Evolutionary conservation across 352 stramenopile species (phyloP).

Genomic region (Pythium folliculosum): DNA sequence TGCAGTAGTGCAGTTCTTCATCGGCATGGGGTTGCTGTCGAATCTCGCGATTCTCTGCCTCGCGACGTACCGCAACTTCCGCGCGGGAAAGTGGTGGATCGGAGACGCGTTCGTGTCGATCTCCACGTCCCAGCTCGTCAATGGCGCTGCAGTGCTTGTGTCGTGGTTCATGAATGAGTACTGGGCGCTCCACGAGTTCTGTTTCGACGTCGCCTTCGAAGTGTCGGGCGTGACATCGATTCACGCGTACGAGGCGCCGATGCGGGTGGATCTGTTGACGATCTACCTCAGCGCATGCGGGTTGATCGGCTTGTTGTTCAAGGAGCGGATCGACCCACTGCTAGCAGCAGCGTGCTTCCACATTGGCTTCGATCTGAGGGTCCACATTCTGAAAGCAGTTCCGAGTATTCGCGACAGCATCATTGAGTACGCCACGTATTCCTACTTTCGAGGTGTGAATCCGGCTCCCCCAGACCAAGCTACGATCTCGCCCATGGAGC

Average conservation of each 20-base stretch:
- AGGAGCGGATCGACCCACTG: conserved; percentile 32
- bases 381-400: conserved; percentile 6
- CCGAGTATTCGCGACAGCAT: not conserved
- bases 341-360: conserved; percentile 20
- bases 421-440: not conserved
- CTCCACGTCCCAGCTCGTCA: conserved; percentile 9
- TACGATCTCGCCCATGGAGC: conserved; percentile 24
- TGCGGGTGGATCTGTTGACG: conserved; percentile 20
- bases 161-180: conserved; percentile 21
- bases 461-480: not conserved
- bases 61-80: conserved; percentile 29
- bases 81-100: conserved; percentile 14
- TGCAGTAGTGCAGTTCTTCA: conserved; percentile 41
- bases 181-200: conserved; percentile 12
- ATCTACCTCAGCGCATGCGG: conserved; percentile 25
- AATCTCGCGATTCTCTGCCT: conserved; percentile 3
- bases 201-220: conserved; percentile 27
- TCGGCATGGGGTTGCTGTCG: conserved; percentile 27
- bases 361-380: conserved; percentile 23
- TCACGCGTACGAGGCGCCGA: not conserved
- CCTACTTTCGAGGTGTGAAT: not conserved
- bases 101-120: conserved; percentile 15
- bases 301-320: conserved; percentile 17
- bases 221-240: not conserved
- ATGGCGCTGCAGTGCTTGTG: conserved; percentile 4